These are phyloP conservation scores for Lumnitzera littorea DNA, from an alignment of 345 rosid species.

Conservation along the genomic window DNA sequence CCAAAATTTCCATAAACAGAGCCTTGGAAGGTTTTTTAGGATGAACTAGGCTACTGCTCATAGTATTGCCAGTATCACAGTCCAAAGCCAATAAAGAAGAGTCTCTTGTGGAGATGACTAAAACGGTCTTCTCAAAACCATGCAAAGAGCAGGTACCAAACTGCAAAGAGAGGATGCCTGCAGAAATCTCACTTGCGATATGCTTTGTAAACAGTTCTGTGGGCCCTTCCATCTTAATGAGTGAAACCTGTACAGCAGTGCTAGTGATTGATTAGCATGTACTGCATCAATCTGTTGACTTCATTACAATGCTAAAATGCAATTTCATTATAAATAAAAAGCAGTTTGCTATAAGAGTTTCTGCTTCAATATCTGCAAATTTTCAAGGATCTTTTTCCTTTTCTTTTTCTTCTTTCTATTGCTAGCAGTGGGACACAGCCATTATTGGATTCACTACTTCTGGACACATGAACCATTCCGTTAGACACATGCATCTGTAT, in stretches of 20 bases:
- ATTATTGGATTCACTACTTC: too few species aligned
- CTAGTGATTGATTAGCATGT: not conserved
- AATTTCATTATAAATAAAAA: not conserved
- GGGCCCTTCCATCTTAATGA: slow-evolving; percentile 56
- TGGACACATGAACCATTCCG: too few species aligned
- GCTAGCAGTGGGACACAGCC: too few species aligned
- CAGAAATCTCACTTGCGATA: slow-evolving; percentile 55
- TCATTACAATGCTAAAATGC: not conserved
- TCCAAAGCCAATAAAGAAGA: slow-evolving; percentile 74
- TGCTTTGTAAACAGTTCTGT: slow-evolving; percentile 44
- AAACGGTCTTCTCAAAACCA: slow-evolving; percentile 71
- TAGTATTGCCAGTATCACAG: slow-evolving; percentile 53
- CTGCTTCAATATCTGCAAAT: too few species aligned
- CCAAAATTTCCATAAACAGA: slow-evolving; percentile 66
- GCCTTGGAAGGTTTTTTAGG: slow-evolving; percentile 87
- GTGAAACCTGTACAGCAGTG: slow-evolving; percentile 46
- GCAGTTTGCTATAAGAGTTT: too few species aligned
- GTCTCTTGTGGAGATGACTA: slow-evolving; percentile 74
- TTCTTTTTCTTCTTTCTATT: too few species aligned
- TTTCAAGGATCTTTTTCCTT: too few species aligned
- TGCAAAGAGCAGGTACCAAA: slow-evolving; percentile 58
- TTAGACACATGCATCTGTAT: too few species aligned
- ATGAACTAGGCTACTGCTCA: slow-evolving; percentile 51
- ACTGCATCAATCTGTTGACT: not conserved
- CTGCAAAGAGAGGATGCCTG: slow-evolving; percentile 59